These are phyloP conservation scores for Ganoderma resinaceum DNA, from an alignment of 1,284 basidiomycete genomes.

Conservation along the genomic window DNA sequence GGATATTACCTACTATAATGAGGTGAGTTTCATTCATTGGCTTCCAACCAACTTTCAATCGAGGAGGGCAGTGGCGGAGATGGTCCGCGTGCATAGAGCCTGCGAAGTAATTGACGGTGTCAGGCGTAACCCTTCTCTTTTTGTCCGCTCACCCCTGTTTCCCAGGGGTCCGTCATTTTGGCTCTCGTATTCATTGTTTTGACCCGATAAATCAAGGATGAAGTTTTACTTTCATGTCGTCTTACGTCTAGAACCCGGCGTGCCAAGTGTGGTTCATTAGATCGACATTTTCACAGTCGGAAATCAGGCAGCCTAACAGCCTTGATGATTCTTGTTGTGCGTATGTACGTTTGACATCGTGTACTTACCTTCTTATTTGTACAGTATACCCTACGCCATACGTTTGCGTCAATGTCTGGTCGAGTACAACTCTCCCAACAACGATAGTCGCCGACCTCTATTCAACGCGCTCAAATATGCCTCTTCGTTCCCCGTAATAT, in stretches of 20 bases:
- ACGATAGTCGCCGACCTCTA: conserved; percentile 77
- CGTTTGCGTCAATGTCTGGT: conserved; percentile 94
- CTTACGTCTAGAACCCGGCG: not conserved
- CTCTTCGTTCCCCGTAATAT: conserved; percentile 97
- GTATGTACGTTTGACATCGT: not conserved
- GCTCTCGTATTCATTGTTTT: not conserved
- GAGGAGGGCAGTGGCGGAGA: not conserved
- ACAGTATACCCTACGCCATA: conserved; percentile 88
- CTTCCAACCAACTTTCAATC: not conserved
- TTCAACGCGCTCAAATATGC: conserved; percentile 97
- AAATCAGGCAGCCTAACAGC: not conserved
- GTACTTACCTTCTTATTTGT: not conserved
- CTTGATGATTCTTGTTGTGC: not conserved
- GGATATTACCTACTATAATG: conserved; percentile 86
- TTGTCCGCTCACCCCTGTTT: not conserved
- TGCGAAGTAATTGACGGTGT: not conserved
- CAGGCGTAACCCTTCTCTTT: not conserved
- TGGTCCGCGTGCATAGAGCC: not conserved
- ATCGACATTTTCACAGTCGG: not conserved
- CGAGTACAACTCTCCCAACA: conserved; percentile 79
- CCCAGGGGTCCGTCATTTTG: not conserved
- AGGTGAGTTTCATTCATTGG: conserved; percentile 59
- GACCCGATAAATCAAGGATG: not conserved
- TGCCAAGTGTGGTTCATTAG: not conserved
- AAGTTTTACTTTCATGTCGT: not conserved